phyloP scores from a whole-genome alignment of 345 rosid genomes.

The Brassica carinata region DNA sequence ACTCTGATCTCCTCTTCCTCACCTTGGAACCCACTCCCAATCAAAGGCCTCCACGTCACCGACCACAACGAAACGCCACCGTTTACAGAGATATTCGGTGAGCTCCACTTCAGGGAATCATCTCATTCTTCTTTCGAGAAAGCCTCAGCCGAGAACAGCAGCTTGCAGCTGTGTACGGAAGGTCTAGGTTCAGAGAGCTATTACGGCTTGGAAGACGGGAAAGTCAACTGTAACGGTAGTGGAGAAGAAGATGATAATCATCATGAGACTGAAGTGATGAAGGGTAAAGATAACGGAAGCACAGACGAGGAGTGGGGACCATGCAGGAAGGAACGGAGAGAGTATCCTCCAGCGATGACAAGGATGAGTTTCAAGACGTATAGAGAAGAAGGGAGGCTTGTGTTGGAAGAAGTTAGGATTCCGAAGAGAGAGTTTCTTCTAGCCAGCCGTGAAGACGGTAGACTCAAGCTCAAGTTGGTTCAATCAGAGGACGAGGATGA shows the following conservation, averaged over 20 bases:
- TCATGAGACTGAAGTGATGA: constrained; percentile 13
- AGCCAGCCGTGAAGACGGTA: constrained; percentile 79
- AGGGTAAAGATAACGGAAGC: constrained; percentile 4
- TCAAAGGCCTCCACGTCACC: constrained; percentile 44
- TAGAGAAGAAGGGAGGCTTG: constrained; percentile 78
- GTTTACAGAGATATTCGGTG: constrained; percentile 69
- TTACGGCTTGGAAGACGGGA: constrained; percentile 54
- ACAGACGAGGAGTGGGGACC: constrained; percentile 42
- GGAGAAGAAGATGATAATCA: constrained; percentile 22
- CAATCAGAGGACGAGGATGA: constrained; percentile 56
- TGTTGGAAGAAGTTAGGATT: constrained; percentile 71
- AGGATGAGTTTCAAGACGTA: constrained; percentile 77
- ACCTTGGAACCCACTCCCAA: constrained; percentile 51
- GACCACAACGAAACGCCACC: constrained; percentile 52
- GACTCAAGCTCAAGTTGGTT: constrained; percentile 70
- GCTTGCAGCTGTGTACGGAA: constrained; percentile 85
- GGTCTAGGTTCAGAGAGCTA: constrained; percentile 92
- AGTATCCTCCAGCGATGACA: constrained; percentile 87
- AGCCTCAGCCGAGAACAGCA: constrained; percentile 37
- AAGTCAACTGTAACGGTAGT: constrained; percentile 5
- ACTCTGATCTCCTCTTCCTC: constrained; percentile 50
- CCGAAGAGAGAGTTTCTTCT: constrained; percentile 75
- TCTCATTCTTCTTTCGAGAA: constrained; percentile 35
- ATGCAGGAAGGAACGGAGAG: constrained; percentile 40
- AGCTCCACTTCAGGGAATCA: constrained; percentile 65